Percentiles rank a stretch among this genome's conserved stretches.
These are phyloP conservation scores for Nicotiana rustica DNA, from an alignment of 305 asterid species.

Conservation along the genomic window DNA sequence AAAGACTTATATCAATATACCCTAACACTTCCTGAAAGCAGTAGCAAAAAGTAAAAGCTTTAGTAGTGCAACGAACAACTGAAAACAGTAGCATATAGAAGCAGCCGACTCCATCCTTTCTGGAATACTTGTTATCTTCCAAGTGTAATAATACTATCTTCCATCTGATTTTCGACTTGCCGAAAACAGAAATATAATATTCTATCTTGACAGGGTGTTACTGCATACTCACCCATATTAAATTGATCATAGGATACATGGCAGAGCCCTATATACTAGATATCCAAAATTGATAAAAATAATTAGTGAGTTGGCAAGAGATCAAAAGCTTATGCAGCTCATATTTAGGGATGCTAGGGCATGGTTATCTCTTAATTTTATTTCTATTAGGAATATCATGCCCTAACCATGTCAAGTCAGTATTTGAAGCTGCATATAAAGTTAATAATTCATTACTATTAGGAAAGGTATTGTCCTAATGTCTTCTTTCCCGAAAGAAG, in stretches of 20 bases:
- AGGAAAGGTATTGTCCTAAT: background rate
- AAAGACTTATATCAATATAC: conserved; percentile 60
- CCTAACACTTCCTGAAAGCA: conserved; percentile 66
- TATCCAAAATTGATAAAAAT: background rate
- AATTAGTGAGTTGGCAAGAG: background rate
- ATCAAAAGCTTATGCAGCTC: background rate
- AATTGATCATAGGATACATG: background rate
- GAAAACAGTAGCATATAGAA: background rate
- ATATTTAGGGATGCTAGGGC: background rate
- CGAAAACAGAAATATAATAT: background rate
- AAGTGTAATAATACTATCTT: background rate
- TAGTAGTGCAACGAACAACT: background rate
- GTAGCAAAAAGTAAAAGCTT: background rate
- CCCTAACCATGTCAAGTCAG: background rate
- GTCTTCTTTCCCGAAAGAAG: background rate
- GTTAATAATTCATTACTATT: background rate
- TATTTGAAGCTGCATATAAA: background rate
- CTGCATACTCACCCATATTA: background rate
- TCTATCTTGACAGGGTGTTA: background rate
- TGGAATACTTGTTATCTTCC: background rate
- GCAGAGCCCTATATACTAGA: background rate
- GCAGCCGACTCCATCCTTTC: background rate
- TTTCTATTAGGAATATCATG: background rate
- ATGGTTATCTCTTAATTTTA: background rate
- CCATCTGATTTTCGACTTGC: background rate